Conservation (phyloP, 2,329 filamentous ascomycete species). For the Sphaceloma murrayae region DNA sequence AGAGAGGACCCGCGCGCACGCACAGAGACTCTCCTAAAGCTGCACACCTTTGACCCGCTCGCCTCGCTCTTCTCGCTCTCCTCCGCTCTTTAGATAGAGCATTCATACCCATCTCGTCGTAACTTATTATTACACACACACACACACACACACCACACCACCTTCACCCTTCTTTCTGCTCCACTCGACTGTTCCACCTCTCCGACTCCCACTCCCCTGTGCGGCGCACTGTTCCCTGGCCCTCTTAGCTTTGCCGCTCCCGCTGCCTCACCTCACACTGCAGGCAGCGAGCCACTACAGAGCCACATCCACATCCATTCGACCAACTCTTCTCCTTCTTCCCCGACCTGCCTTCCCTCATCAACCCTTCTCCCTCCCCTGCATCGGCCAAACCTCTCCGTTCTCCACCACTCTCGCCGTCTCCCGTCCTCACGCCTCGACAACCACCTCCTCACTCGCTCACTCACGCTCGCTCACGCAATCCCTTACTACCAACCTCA, state of each 20-base stretch:
- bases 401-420: slow-evolving; percentile 13
- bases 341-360: neutral
- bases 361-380: slow-evolving; percentile 7
- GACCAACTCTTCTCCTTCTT: neutral
- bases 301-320: too few relatives aligned
- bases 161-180: neutral
- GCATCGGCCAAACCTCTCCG: neutral
- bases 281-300: too few relatives aligned
- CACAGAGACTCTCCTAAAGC: too few relatives aligned
- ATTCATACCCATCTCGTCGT: too few relatives aligned
- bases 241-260: slow-evolving; percentile 12
- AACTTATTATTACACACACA: too few relatives aligned
- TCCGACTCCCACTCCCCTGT: slow-evolving; percentile 4
- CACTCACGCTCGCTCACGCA: slow-evolving; percentile 4
- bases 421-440: neutral
- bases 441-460: neutral
- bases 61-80: neutral
- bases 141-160: neutral
- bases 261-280: slow-evolving; percentile 8
- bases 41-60: neutral
- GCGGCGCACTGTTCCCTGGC: slow-evolving; percentile 10
- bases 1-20: too few relatives aligned
- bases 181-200: neutral
- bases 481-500: neutral
- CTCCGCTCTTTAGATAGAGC: neutral